Base-by-base conservation (phyloP, 2,329 filamentous ascomycete species). In the Fusarium luffae region DNA sequence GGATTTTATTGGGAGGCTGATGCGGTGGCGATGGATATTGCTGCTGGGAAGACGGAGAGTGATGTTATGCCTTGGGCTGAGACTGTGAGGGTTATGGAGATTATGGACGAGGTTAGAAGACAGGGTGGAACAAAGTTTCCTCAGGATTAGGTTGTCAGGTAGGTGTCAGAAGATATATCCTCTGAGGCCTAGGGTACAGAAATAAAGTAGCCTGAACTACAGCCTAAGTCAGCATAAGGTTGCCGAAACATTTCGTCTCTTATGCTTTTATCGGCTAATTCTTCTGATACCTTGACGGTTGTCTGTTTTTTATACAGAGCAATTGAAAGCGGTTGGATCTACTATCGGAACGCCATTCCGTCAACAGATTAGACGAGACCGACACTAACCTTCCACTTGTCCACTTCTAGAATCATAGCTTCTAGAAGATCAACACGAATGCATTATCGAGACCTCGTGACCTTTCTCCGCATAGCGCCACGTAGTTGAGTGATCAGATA, bases 1-100 rank as follows among this genome's bases (percentile, higher is more conserved):
- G 82, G 80, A 0, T 84, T 83, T 56, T 82, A 77, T 73, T 85
- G 75, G 74, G 84, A 86, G 66, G 82, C 82, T 4, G 82, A 84
- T 61, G 78, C 79, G 1, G 80, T 80, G 7, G 83, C 83, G 0
- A 48, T 78, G 7, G 81, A 83, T 63, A 76, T 84, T 42, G 75
- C 76, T 3, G 77, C 78, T 5, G 80, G 80, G 0, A 78, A 71
- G 49, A 75, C 72, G 8, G 74, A 85, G 66, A 84, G 78, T 54
- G 71, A 72, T 1, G 74, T 80, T 5, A 82, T 85, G 79, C 82
- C 83, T 0, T 84, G 80, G 80, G 71, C 76, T 0, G 83, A 85
- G 74, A 85, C 83, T 0, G 57, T 85, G 13, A 77, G 80, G 0
- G 77, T 85, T 0, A 76, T 86, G 77, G 79, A 81, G 57, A 77